Base-by-base conservation (phyloP, 768 basidiomycete genomes). In the Pulveroboletus sp. region DNA sequence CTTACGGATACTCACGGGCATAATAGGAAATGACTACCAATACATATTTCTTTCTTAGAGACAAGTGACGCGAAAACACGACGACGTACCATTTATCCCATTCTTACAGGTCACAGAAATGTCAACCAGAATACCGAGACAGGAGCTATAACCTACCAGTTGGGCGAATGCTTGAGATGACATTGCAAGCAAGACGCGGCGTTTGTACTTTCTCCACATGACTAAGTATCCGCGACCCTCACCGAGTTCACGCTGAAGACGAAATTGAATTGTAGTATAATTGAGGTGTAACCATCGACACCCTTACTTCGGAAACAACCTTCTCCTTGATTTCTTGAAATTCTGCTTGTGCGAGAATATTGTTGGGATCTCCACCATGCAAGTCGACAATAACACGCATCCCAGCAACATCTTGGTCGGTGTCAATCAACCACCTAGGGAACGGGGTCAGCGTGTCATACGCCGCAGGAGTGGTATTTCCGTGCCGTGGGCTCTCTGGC, bases 111-210 rank as follows among this genome's bases (percentile, higher is more conserved):
- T 27, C 21, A 46, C 28, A 35, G 31, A 39, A 24, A 55, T 11
- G 15, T 55, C 41, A 55, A 39, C 36, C 42, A 32, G 12, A 30
- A 28, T 21, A 21, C 5, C 18, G 30, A 14, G 11, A 35, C 4
- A 18, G 42, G n/a, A 32, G 47, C 27, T 21, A 12, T 31, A 36
- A 76, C 89, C 52, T 55, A 92, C 93, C 62, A 96, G 73, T 64
- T 96, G 94, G 38, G 94, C 94, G 69, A 96, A 95, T 37, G 90
- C 89, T 67, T 96, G 94, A 48, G 91, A 91, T 17, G 88, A 90
- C 90, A 94, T 94, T 14, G 94, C 94, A 40, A 97, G 80, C 55
- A 96, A 65, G 10, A 98, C 93, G 31, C 93, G 77, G 28, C 85
- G 83, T 61, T 86, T 86, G 65, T 97, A 96, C 59, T 80, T 79